Evolutionary conservation across 306 rosid species (phyloP).

Genomic region (Medicago truncatula): MtrunA17r5.0-ANR NC_053042.1:29811501-29812000

Average conservation of each 20-base stretch:
- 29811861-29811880: slow-evolving; percentile 79
- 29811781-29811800: slow-evolving; percentile 64
- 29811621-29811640: slow-evolving; percentile 87
- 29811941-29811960: slow-evolving; percentile 86
- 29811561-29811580: slow-evolving; percentile 19
- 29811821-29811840: slow-evolving; percentile 64
- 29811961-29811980: slow-evolving; percentile 90
- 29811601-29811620: slow-evolving; percentile 21
- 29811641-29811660: slow-evolving; percentile 70
- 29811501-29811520: slow-evolving; percentile 22
- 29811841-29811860: slow-evolving; percentile 93
- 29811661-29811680: slow-evolving; percentile 71
- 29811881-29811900: slow-evolving; percentile 91
- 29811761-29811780: slow-evolving; percentile 34
- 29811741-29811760: slow-evolving; percentile 24
- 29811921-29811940: slow-evolving; percentile 91
- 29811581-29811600: slow-evolving; percentile 37
- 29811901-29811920: slow-evolving; percentile 97
- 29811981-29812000: slow-evolving; percentile 89
- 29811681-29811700: slow-evolving; percentile 75
- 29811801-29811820: slow-evolving; percentile 67
- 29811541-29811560: slow-evolving; percentile 12
- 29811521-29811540: slow-evolving; percentile 28
- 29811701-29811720: slow-evolving; percentile 82
- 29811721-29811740: slow-evolving; percentile 33